Evolutionary conservation across 148 eudicot species (phyloP), one percentile per base, ranked within the genome.

Genomic region (Spergularia bocconei): DNA sequence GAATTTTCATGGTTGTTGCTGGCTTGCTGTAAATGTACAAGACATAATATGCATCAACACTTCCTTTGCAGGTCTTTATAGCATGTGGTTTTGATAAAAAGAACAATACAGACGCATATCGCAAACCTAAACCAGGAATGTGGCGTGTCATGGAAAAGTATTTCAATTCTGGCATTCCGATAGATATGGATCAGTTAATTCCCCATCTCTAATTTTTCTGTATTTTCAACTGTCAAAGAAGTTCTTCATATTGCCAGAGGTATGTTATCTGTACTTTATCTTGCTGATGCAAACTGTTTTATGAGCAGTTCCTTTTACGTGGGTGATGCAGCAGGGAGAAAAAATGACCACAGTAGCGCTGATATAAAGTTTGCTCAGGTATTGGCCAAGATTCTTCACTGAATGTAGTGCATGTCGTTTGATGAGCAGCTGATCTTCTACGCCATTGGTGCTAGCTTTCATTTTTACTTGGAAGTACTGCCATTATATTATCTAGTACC

Each of bases 241-340:
- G 57, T 58, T 70, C 21, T 6, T 59, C 62, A 25, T 64, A 39
- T 55, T 64, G 52, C 20, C 3, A 39, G 36, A 41, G 11, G 15
- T 47, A 66, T 39, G 7, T 38, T 23, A 8, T 74, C 36, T 65
- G 25, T 75, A 7, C 17, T 38, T 39, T 53, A 23, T 54, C 41
- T 65, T 41, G 47, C 75, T 77, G 62, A 57, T 57, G 21, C 29
- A 38, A 63, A n/a, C 14, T 78, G 38, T 70, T 11, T 55, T 48
- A n/a, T 36, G n/a, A 67, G 68, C 85, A 93, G 97, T 64, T 93
- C 98, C 70, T 93, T 93, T 81, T 91, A 88, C 84, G 98, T 93
- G 62, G 98, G 98, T 67, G 98, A 93, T 86, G 98, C 98, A 10
- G 97, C 98, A 77, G 98, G 98, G 73, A 88, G 98, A 75, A 52